Evolutionary conservation across 1,284 basidiomycete genomes (phyloP).

Genomic region (Puccinia hordei): DNA sequence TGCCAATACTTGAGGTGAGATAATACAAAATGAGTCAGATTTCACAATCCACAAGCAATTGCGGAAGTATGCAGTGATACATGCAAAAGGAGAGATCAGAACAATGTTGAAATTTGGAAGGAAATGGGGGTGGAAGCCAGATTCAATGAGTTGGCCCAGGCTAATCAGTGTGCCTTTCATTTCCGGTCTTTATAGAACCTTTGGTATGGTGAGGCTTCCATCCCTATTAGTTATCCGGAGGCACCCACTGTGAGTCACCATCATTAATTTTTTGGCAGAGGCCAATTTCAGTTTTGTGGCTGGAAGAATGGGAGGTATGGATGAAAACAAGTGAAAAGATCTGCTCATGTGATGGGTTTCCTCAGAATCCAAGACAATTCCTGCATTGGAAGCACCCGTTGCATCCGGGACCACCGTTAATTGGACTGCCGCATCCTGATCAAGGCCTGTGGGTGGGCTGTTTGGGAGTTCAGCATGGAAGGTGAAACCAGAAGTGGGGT

Average conservation of each 20-base stretch:
- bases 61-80: neutral
- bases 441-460: neutral
- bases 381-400: neutral
- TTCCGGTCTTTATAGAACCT: conserved; percentile 8
- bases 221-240: neutral
- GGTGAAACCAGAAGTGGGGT: neutral
- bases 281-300: conserved; percentile 4
- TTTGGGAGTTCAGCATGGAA: too few relatives aligned
- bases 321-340: neutral
- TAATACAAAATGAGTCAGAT: neutral
- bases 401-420: neutral
- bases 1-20: neutral
- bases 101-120: neutral
- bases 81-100: neutral
- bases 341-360: neutral
- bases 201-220: neutral
- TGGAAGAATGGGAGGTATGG: neutral
- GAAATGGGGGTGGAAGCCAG: neutral
- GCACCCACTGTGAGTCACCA: neutral
- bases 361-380: neutral
- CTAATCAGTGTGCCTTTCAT: conserved; percentile 7
- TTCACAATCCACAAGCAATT: neutral
- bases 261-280: neutral
- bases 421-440: neutral
- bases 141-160: too few relatives aligned